Evolutionary conservation across 169 alveolate genomes (phyloP).

Genomic region (Cryptosporidium xiaoi): DNA sequence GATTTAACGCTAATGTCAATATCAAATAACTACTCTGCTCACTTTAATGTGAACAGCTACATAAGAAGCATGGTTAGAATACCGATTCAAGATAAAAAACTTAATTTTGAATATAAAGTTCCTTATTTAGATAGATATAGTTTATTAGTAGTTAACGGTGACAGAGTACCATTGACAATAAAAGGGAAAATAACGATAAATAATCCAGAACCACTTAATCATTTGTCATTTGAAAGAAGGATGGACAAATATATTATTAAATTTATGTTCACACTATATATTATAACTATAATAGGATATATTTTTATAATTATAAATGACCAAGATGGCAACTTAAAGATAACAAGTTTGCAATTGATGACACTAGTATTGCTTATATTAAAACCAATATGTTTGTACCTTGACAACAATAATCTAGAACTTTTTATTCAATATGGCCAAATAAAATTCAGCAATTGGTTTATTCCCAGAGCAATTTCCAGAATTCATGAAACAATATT

Average conservation of each 20-base stretch:
- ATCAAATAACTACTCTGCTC: constrained; percentile 20
- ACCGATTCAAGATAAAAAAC: constrained; percentile 14
- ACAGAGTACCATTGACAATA: constrained; percentile 41
- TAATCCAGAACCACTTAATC: constrained; percentile 62
- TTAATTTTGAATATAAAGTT: constrained; percentile 19
- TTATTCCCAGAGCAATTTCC: constrained; percentile 52
- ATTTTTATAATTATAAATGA: constrained; percentile 2
- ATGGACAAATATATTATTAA: constrained; percentile 30
- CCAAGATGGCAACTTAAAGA: constrained; percentile 1
- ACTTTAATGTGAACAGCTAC: constrained; percentile 38
- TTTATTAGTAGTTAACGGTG: constrained; percentile 66
- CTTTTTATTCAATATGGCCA: constrained; percentile 29
- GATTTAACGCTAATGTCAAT: constrained; percentile 52
- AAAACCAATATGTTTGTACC: constrained; percentile 39
- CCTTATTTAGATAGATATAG: constrained; percentile 56
- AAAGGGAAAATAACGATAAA: constrained; percentile 17
- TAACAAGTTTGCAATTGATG: constrained; percentile 17
- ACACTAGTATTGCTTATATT: constrained; percentile 6
- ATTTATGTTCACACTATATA: constrained; percentile 41
- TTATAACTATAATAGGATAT: constrained; percentile 18
- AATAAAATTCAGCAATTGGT: constrained; percentile 38
- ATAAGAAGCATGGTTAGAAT: constrained; percentile 53
- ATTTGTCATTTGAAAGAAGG: constrained; percentile 63
- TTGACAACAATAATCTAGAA: constrained; percentile 18
- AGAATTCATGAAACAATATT: constrained; percentile 34